These are phyloP conservation scores for Colletotrichum agaves DNA, from an alignment of 2,329 filamentous ascomycete species.

Conservation along the genomic window DNA sequence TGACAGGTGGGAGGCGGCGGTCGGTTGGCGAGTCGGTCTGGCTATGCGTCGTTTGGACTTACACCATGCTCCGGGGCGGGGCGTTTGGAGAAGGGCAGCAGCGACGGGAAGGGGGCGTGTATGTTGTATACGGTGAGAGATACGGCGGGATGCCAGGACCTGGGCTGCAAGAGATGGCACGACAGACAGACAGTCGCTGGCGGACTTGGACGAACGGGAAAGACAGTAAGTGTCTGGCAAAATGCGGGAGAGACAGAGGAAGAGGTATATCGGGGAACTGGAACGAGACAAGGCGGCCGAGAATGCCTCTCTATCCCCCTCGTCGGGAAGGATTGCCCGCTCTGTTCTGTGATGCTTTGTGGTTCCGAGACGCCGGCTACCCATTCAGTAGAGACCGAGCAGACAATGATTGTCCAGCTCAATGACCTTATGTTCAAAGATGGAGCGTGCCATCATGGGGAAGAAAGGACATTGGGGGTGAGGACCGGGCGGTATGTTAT, in stretches of 20 bases:
- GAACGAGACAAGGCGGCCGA: constrained; percentile 20
- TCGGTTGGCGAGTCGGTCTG: constrained; percentile 17
- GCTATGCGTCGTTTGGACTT: constrained; percentile 37
- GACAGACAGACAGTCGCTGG: constrained; percentile 1
- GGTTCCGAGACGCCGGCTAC: constrained; percentile 19
- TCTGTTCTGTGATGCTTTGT: constrained; percentile 27
- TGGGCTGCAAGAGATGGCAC: constrained; percentile 5
- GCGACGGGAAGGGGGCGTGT: constrained; percentile 8
- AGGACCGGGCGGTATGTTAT: constrained; percentile 28
- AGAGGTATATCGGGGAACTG: constrained; percentile 25
- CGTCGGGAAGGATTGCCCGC: constrained; percentile 25
- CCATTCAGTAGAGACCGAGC: constrained; percentile 24
- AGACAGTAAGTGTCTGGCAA: constrained; percentile 8
- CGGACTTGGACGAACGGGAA: constrained; percentile 23
- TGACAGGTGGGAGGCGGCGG: constrained; percentile 21
- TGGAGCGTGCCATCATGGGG: constrained; percentile 35
- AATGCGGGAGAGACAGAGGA: constrained; percentile 23
- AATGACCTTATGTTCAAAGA: constrained; percentile 40
- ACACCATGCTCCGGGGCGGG: constrained; percentile 33
- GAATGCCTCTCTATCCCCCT: constrained; percentile 22
- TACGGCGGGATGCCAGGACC: constrained; percentile 25
- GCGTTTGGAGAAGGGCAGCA: constrained; percentile 28
- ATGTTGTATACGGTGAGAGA: constrained; percentile 32
- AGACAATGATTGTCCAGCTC: constrained; percentile 39
- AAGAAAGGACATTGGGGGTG: constrained; percentile 24